Evolutionary conservation across 139 green algal species (phyloP).

Genomic region (Chlamydomonas applanata): DNA sequence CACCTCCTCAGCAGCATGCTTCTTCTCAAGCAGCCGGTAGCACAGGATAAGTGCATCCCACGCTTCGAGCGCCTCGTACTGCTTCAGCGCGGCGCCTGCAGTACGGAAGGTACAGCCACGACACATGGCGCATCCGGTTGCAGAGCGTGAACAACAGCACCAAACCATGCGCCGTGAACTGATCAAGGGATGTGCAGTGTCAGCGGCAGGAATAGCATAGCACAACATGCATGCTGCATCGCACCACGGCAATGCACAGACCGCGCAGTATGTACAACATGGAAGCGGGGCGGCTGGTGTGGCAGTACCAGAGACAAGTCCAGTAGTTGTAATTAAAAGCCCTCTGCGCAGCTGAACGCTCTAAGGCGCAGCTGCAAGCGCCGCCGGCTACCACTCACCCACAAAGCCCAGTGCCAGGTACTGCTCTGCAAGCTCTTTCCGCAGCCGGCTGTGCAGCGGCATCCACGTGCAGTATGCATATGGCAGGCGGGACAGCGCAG

Average conservation of each 20-base stretch:
- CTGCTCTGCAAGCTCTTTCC: slow-evolving; percentile 80
- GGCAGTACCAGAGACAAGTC: too few species aligned
- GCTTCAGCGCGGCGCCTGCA: slow-evolving; percentile 57
- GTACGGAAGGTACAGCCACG: neutral
- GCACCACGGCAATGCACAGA: neutral
- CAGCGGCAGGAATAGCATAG: neutral
- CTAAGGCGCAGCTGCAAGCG: too few species aligned
- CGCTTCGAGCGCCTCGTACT: slow-evolving; percentile 85
- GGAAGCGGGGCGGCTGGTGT: too few species aligned
- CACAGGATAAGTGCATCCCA: slow-evolving; percentile 90
- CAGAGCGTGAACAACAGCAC: neutral
- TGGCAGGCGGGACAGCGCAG: neutral
- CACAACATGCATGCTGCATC: neutral
- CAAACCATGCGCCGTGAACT: too few species aligned
- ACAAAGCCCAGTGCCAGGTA: slow-evolving; percentile 81
- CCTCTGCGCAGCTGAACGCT: too few species aligned
- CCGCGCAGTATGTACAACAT: too few species aligned
- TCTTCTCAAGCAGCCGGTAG: slow-evolving; percentile 87
- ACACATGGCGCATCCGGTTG: neutral
- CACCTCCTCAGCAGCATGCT: slow-evolving; percentile 59
- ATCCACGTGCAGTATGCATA: neutral
- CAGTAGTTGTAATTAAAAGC: too few species aligned
- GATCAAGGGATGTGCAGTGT: too few species aligned
- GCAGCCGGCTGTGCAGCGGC: slow-evolving; percentile 37
- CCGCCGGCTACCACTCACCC: too few species aligned